Percentiles rank a stretch among this genome's conserved stretches.
Evolutionary conservation across 2,329 filamentous ascomycete genomes (phyloP).

Genomic region (Aaosphaeria arxii): DNA sequence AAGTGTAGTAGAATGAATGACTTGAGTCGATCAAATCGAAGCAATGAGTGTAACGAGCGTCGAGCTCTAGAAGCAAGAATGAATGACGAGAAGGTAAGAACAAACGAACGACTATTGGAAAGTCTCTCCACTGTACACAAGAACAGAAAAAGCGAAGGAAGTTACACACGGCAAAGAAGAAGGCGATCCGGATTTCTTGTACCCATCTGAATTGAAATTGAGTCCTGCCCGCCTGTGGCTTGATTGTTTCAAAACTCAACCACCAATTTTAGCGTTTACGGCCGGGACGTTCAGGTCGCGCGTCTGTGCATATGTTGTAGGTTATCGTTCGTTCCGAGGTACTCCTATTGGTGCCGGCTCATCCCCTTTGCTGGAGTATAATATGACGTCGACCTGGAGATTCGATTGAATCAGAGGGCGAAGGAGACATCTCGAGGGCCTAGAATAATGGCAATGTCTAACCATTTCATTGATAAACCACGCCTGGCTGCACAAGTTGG

Average conservation of each 20-base stretch:
- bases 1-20: constrained; percentile 2
- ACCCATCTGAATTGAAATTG: neutral
- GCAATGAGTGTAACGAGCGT: constrained; percentile 4
- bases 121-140: constrained; percentile 1
- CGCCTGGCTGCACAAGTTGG: too few species aligned
- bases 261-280: neutral
- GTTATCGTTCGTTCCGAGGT: too few species aligned
- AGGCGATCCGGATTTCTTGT: neutral
- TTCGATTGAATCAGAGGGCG: too few species aligned
- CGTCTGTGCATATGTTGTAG: too few species aligned
- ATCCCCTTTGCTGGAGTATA: too few species aligned
- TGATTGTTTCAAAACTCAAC: constrained; percentile 3
- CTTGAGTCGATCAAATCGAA: neutral
- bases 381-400: too few species aligned
- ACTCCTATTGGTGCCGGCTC: too few species aligned
- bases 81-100: too few species aligned
- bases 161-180: neutral
- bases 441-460: too few species aligned
- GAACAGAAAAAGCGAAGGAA: too few species aligned
- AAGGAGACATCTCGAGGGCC: too few species aligned
- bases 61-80: constrained; percentile 2
- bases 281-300: neutral
- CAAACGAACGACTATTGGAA: neutral
- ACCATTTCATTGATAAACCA: too few species aligned
- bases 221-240: neutral